Conservation (phyloP, 352 stramenopile species). For the Peronospora farinosa region DNA sequence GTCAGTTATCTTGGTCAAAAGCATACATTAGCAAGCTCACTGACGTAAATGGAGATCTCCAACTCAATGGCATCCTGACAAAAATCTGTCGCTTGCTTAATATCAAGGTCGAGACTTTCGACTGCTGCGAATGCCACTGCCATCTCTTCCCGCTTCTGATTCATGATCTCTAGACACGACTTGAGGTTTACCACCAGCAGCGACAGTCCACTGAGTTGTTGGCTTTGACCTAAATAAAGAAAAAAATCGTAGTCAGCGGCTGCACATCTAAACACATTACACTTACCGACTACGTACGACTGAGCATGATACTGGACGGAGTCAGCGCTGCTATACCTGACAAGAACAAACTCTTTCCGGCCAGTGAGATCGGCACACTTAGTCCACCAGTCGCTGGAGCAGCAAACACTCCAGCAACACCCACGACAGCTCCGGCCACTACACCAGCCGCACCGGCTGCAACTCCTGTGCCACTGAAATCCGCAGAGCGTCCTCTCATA, state of each 20-base stretch:
- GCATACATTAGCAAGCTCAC: constrained; percentile 5
- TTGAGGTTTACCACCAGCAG: constrained; percentile 77
- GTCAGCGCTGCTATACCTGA: constrained; percentile 70
- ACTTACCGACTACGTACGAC: constrained; percentile 40
- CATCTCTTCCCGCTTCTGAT: constrained; percentile 75
- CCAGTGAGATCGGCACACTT: constrained; percentile 77
- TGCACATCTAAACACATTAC: background rate
- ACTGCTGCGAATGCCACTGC: constrained; percentile 61
- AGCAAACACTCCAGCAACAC: constrained; percentile 64
- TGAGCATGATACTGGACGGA: constrained; percentile 82
- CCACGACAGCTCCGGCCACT: constrained; percentile 76
- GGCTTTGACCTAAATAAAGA: constrained; percentile 56
- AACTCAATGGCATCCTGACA: constrained; percentile 78
- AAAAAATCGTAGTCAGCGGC: constrained; percentile 5
- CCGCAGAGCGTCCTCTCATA: constrained; percentile 63
- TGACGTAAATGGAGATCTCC: constrained; percentile 63
- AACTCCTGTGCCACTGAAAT: constrained; percentile 83
- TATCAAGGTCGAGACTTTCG: constrained; percentile 69
- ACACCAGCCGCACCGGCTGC: constrained; percentile 70
- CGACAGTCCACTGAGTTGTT: constrained; percentile 71
- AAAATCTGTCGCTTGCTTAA: constrained; percentile 76
- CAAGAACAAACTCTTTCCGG: constrained; percentile 81
- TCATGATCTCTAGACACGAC: constrained; percentile 80
- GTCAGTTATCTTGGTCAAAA: constrained; percentile 5
- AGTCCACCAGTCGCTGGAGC: constrained; percentile 71